Conservation (phyloP, 1,284 basidiomycete genomes). For the Heterobasidion annosum region DNA sequence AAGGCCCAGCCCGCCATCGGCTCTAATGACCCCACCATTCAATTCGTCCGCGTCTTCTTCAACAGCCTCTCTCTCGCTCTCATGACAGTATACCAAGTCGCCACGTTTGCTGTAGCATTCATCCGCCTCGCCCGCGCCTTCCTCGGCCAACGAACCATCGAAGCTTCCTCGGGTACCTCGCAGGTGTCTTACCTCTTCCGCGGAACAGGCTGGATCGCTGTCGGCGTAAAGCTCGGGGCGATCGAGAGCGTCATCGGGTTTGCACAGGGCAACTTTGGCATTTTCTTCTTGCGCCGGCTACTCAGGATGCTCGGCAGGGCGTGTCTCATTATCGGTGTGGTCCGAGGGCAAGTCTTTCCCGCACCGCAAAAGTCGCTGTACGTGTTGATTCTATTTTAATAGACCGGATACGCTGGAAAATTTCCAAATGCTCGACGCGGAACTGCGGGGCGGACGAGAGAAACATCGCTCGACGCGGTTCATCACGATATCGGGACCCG, state of each 20-base stretch:
- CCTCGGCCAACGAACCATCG: constrained; percentile 41
- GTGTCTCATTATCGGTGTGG: constrained; percentile 46
- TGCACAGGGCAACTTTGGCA: constrained; percentile 34
- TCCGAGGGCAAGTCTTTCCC: constrained; percentile 47
- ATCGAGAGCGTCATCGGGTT: constrained; percentile 63
- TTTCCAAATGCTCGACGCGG: constrained; percentile 7
- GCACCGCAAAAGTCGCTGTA: background rate
- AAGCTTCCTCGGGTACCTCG: constrained; percentile 23
- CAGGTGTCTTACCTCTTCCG: constrained; percentile 43
- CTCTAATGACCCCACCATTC: constrained; percentile 27
- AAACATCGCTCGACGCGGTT: constrained; percentile 1
- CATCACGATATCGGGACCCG: constrained; percentile 7
- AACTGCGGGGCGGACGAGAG: constrained; percentile 4
- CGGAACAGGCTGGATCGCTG: constrained; percentile 56
- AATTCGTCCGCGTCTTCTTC: constrained; percentile 46
- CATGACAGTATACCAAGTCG: constrained; percentile 44
- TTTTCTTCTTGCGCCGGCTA: constrained; percentile 44
- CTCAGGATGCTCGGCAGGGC: constrained; percentile 45
- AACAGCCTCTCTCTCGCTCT: constrained; percentile 50
- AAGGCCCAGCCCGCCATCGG: constrained; percentile 26
- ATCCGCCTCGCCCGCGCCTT: constrained; percentile 44
- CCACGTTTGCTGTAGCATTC: constrained; percentile 48
- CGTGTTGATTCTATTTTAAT: background rate
- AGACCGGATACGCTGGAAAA: constrained; percentile 4
- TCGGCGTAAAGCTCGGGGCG: constrained; percentile 49